These are phyloP conservation scores for Paramecium biaurelia DNA, from an alignment of 73 alveolate genomes.

Conservation along the genomic window DNA sequence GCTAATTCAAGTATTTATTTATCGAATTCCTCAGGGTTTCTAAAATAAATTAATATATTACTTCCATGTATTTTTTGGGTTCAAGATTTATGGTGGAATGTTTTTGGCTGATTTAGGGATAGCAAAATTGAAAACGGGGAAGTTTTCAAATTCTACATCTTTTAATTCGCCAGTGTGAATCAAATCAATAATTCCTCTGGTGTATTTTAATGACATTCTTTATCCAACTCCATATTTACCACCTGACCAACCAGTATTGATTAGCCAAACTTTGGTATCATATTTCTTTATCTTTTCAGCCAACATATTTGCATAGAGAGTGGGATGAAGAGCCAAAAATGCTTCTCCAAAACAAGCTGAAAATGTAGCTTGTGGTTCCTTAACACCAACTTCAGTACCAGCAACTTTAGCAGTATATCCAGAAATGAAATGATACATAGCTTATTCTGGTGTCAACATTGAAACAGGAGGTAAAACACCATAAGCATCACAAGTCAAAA, in stretches of 20 bases:
- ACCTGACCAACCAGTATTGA: slow-evolving; percentile 98
- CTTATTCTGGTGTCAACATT: slow-evolving; percentile 86
- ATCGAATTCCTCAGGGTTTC: slow-evolving; percentile 51
- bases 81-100: slow-evolving; percentile 80
- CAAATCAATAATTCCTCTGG: slow-evolving; percentile 93
- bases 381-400: slow-evolving; percentile 94
- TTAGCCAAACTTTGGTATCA: slow-evolving; percentile 87
- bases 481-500: slow-evolving; percentile 96
- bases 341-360: slow-evolving; percentile 99
- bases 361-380: slow-evolving; percentile 94
- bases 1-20: slow-evolving; percentile 17
- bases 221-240: slow-evolving; percentile 95
- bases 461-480: slow-evolving; percentile 98
- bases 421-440: slow-evolving; percentile 94
- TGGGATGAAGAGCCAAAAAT: slow-evolving; percentile 94
- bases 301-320: slow-evolving; percentile 91
- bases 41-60: neutral
- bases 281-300: slow-evolving; percentile 88
- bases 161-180: slow-evolving; percentile 89
- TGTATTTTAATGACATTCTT: slow-evolving; percentile 85
- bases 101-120: slow-evolving; percentile 86
- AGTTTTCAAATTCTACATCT: slow-evolving; percentile 68
- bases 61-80: slow-evolving; percentile 81
- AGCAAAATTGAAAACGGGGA: slow-evolving; percentile 78
- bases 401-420: slow-evolving; percentile 98